phyloP scores from a whole-genome alignment of 768 basidiomycete species.

The Lactifluus volemus region DNA sequence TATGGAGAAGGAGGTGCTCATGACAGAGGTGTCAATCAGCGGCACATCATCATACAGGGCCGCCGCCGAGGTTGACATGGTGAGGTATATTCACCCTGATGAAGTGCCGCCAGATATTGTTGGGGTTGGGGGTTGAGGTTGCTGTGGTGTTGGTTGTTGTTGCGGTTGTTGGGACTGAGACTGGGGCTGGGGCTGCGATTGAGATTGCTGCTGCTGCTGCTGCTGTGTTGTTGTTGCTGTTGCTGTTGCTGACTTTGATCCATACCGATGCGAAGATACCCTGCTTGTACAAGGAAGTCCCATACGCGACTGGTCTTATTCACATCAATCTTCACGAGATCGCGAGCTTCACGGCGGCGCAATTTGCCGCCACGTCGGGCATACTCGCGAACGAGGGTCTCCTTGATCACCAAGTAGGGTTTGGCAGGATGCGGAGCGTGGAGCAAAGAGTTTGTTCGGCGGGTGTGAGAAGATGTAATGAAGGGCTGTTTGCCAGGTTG shows the following conservation, averaged over 20 bases:
- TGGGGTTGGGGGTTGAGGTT: constrained; percentile 3
- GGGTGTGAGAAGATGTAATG: constrained; percentile 80
- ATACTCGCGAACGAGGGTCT: constrained; percentile 89
- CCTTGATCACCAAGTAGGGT: constrained; percentile 93
- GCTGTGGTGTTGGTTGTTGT: constrained; percentile 5
- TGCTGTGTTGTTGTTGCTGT: constrained; percentile 32
- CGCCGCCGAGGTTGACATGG: not conserved
- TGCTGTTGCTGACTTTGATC: constrained; percentile 35
- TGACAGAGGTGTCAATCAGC: not conserved
- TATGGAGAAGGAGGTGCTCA: not conserved
- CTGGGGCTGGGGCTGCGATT: not conserved
- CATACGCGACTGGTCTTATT: constrained; percentile 89
- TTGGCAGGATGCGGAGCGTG: constrained; percentile 82
- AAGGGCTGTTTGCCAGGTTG: constrained; percentile 85
- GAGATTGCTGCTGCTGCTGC: not conserved
- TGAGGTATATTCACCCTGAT: constrained; percentile 4
- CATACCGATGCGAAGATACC: constrained; percentile 57
- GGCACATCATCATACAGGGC: not conserved
- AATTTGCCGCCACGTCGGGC: constrained; percentile 83
- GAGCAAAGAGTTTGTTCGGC: constrained; percentile 87
- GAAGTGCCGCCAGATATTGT: constrained; percentile 7
- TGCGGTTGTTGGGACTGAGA: not conserved
- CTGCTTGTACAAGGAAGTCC: constrained; percentile 86
- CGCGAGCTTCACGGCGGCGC: constrained; percentile 79
- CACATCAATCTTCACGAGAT: constrained; percentile 87